Base-by-base conservation (phyloP, 2,329 filamentous ascomycete genomes). In the Beauveria caledonica region DNA sequence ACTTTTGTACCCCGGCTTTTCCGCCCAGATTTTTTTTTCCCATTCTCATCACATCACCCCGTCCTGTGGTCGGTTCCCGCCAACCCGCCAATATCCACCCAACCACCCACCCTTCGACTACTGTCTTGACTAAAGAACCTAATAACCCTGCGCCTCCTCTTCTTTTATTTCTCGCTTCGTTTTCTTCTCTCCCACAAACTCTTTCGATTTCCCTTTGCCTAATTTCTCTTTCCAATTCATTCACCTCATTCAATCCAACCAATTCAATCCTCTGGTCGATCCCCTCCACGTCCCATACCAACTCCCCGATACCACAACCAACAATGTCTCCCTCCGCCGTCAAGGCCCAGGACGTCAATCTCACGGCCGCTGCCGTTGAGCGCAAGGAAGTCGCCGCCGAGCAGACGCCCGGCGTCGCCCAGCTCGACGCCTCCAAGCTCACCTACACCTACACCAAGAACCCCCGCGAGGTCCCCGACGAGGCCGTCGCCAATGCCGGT, bases 381-480 rank as follows among this genome's bases (percentile, higher is more conserved):
- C 76, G 80, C 69, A 82, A 81, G 67, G 71, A 80, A 48, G 57
- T 70, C 33, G 40, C 40, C 29, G 40, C 40, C 29, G 40, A 40
- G 46, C 64, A 69, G 63, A 63, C 69, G 55, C 62, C 84, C 50
- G 84, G 85, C 72, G 65, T 71, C 75, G 84, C 69, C 76, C 86
- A 71, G 74, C 78, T 87, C 58, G 81, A 87, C 68, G 82, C 85
- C 65, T 86, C 85, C 64, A 81, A 81, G 70, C 77, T 87, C 66
- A 81, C 72, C 61, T 81, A 83, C 76, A 81, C 75, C 63, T 74
- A 76, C 65, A 83, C 79, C 60, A 71, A 74, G 49, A 74, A 69
- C 60, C 82, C 80, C 1, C 81, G 80, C 63, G 64, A 74, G 54
- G 82, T 86, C 53, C 83, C 82, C 56, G 74, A 78, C 57, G 77